phyloP scores from a whole-genome alignment of 768 basidiomycete species.

The Ramaria sp. region DNA sequence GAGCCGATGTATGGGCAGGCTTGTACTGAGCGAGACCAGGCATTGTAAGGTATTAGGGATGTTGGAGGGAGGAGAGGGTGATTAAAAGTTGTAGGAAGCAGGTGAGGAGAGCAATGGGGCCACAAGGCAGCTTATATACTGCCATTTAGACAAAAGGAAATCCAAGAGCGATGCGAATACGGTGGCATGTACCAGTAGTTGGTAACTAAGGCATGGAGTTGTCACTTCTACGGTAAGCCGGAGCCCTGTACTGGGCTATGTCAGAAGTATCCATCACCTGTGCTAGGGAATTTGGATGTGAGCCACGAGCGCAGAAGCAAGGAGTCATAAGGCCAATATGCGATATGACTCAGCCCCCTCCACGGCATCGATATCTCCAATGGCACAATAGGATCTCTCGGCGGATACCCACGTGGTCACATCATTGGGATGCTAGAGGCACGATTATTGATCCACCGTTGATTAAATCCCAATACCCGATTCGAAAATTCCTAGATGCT shows the following conservation, averaged over 20 bases:
- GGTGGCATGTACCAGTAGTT: neutral
- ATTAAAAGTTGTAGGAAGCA: neutral
- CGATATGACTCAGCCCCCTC: too few relatives aligned
- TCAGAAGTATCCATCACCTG: neutral
- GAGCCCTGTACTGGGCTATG: neutral
- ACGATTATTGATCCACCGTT: too few relatives aligned
- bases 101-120: neutral
- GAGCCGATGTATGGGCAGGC: slow-evolving; percentile 1
- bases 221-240: neutral
- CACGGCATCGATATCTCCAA: too few relatives aligned
- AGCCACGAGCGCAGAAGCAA: neutral
- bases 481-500: too few relatives aligned
- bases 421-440: too few relatives aligned
- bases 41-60: neutral
- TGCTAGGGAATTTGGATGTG: neutral
- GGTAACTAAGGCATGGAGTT: neutral
- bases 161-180: neutral
- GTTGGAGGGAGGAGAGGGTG: neutral
- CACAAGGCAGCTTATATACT: neutral
- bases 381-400: too few relatives aligned
- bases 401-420: too few relatives aligned
- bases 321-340: neutral
- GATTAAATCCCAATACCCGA: too few relatives aligned
- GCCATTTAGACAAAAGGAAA: neutral
- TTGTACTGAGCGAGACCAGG: slow-evolving; percentile 2